Conservation (phyloP, 2,329 filamentous ascomycete species). For the Ophiosphaerella korrae region DNA sequence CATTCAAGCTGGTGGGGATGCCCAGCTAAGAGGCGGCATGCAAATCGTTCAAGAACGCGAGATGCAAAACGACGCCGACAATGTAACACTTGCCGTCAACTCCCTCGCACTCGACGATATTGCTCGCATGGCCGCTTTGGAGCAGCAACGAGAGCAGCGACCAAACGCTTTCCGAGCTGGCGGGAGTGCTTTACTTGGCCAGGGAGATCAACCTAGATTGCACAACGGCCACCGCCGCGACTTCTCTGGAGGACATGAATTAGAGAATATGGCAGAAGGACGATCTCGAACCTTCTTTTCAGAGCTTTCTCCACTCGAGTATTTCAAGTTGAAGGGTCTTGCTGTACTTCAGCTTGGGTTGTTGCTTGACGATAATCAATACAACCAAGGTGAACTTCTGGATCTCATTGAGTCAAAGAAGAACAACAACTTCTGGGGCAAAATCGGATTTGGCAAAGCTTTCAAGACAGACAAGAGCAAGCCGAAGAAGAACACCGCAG, state of each 20-base stretch:
- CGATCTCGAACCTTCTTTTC: constrained; percentile 86
- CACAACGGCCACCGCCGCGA: constrained; percentile 72
- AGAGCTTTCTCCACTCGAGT: constrained; percentile 91
- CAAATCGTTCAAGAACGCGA: constrained; percentile 83
- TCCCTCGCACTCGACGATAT: constrained; percentile 95
- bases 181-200: constrained; percentile 69
- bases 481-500: constrained; percentile 72
- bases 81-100: constrained; percentile 87
- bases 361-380: constrained; percentile 85
- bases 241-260: constrained; percentile 62
- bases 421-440: constrained; percentile 94
- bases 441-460: constrained; percentile 93
- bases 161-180: constrained; percentile 79
- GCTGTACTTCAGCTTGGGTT: constrained; percentile 95
- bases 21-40: constrained; percentile 62
- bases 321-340: constrained; percentile 95
- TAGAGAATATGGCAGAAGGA: constrained; percentile 57
- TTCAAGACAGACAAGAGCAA: constrained; percentile 86
- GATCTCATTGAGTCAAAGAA: constrained; percentile 92
- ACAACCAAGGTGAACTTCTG: constrained; percentile 90
- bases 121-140: constrained; percentile 90
- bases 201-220: constrained; percentile 67
- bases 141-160: constrained; percentile 89
- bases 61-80: constrained; percentile 70
- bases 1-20: constrained; percentile 72